A percentile compares a stretch with the other conserved stretches of the same genome.
phyloP scores from a whole-genome alignment of 2,329 filamentous ascomycete species.

The Fusarium chuoi region DNA sequence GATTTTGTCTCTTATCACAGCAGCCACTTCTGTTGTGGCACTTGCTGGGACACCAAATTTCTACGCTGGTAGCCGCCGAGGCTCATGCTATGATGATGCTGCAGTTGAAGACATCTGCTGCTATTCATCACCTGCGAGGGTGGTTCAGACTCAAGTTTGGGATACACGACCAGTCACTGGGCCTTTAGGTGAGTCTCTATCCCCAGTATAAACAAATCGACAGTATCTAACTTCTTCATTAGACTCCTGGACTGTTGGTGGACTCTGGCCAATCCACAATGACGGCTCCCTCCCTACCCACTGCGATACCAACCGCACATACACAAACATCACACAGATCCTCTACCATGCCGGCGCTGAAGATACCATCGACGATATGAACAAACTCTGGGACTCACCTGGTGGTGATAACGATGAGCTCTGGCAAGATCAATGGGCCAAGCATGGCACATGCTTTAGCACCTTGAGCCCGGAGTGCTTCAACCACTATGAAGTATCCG shows the following conservation, averaged over 20 bases:
- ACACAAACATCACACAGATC: constrained; percentile 26
- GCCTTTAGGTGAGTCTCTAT: neutral
- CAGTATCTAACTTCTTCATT: neutral
- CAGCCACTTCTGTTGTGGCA: constrained; percentile 14
- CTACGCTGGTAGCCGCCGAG: neutral
- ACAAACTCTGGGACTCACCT: neutral
- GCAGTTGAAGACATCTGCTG: constrained; percentile 2
- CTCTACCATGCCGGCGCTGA: constrained; percentile 14
- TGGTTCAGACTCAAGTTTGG: constrained; percentile 22
- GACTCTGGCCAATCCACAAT: constrained; percentile 8
- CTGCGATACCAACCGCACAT: constrained; percentile 25
- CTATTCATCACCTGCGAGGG: constrained; percentile 11
- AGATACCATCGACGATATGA: constrained; percentile 4
- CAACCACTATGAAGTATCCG: constrained; percentile 1
- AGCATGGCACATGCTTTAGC: constrained; percentile 20
- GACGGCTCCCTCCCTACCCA: constrained; percentile 9
- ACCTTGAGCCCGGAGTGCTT: constrained; percentile 15
- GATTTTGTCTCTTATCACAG: constrained; percentile 2
- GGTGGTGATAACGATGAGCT: neutral
- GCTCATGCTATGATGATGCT: neutral
- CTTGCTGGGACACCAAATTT: constrained; percentile 15
- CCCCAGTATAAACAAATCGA: rapidly evolving
- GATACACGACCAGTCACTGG: constrained; percentile 14
- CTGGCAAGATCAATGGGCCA: constrained; percentile 14
- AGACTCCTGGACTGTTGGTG: constrained; percentile 22